A percentile compares a stretch with the other conserved stretches of the same genome.
These are phyloP conservation scores for Talaromyces stipitatus DNA, from an alignment of 495 filamentous ascomycete genomes.

Conservation along the genomic window DNA sequence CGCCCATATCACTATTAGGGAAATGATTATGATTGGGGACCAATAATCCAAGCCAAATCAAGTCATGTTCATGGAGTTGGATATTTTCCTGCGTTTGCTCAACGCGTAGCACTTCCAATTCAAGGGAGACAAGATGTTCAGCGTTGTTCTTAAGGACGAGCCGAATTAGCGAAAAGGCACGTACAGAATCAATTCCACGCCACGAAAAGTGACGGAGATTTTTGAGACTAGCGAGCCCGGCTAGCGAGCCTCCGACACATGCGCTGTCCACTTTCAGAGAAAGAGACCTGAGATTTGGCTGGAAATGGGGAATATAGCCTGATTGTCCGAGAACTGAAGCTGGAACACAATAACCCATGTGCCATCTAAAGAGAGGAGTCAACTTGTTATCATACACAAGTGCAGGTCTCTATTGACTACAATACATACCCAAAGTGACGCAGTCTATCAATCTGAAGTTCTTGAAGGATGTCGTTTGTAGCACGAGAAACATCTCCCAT, in stretches of 20 bases:
- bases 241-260: not conserved
- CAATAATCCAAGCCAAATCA: not conserved
- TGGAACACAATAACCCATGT: not conserved
- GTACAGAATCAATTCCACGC: not conserved
- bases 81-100: too few relatives aligned
- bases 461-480: too few relatives aligned
- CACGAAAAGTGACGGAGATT: not conserved
- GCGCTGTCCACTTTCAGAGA: not conserved
- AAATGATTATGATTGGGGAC: not conserved
- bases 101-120: not conserved
- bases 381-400: not conserved
- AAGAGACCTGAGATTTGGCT: not conserved
- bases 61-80: not conserved
- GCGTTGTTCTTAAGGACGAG: not conserved
- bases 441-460: not conserved
- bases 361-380: not conserved
- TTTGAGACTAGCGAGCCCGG: not conserved
- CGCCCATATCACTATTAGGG: not conserved
- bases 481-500: not conserved
- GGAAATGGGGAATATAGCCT: not conserved
- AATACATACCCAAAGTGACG: not conserved
- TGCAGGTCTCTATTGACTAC: too few relatives aligned
- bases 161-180: not conserved
- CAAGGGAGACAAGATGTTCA: not conserved
- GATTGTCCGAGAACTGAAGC: not conserved